A percentile compares a stretch with the other conserved stretches of the same genome.
Conservation (phyloP, 257 asterid species). For the Rubia yunnanensis region DNA sequence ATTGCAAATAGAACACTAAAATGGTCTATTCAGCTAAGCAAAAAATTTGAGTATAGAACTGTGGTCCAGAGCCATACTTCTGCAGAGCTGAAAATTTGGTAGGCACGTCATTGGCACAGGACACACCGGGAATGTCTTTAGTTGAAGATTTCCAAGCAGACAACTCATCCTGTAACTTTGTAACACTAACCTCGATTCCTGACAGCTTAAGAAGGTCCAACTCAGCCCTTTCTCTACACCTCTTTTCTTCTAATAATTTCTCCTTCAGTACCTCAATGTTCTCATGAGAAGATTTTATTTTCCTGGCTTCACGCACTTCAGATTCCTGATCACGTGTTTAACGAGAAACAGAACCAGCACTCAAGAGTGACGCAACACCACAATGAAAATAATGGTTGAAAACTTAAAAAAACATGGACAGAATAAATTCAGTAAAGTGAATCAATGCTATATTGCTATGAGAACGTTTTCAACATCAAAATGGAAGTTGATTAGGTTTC, state of each 20-base stretch:
- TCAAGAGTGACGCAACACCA: not conserved
- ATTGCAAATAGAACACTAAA: not conserved
- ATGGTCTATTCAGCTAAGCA: not conserved
- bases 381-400: not conserved
- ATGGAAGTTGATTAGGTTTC: not conserved
- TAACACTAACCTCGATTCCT: slow-evolving; percentile 38
- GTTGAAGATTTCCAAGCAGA: slow-evolving; percentile 66
- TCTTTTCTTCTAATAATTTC: slow-evolving; percentile 74
- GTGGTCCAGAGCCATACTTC: slow-evolving; percentile 39
- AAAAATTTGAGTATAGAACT: slow-evolving; percentile 7
- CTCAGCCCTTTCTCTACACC: slow-evolving; percentile 79
- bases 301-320: slow-evolving; percentile 87
- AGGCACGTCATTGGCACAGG: slow-evolving; percentile 69
- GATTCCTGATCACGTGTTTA: slow-evolving; percentile 54
- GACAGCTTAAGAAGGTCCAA: slow-evolving; percentile 56
- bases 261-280: slow-evolving; percentile 68
- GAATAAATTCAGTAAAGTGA: not conserved
- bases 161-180: slow-evolving; percentile 69
- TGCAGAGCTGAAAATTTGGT: slow-evolving; percentile 63
- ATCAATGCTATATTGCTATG: not conserved
- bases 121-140: slow-evolving; percentile 80
- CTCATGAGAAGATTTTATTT: slow-evolving; percentile 67
- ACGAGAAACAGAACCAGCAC: slow-evolving; percentile 6
- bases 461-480: not conserved
- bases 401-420: not conserved